Percentiles rank a stretch among this genome's conserved stretches.
phyloP scores from a whole-genome alignment of 306 rosid species.

The Inga leiocalycina region DNA sequence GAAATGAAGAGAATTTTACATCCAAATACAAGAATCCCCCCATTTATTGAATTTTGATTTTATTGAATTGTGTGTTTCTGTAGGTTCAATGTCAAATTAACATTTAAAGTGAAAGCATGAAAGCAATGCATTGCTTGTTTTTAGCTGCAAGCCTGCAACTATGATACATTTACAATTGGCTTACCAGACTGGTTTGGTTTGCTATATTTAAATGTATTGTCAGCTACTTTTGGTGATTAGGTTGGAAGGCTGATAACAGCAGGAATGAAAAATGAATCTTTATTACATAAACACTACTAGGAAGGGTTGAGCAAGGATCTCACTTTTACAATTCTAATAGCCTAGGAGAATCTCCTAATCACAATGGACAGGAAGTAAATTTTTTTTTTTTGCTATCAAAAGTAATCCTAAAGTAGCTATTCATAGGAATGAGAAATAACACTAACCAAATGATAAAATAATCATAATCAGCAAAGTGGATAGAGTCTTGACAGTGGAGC shows the following conservation, averaged over 20 bases:
- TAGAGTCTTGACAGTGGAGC: neutral
- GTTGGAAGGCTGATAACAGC: neutral
- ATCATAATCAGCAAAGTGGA: neutral
- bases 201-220: neutral
- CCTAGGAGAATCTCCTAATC: too few relatives aligned
- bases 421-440: neutral
- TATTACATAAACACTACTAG: too few relatives aligned
- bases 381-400: neutral
- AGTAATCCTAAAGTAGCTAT: neutral
- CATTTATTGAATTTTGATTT: neutral
- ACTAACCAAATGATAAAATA: neutral
- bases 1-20: neutral
- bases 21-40: neutral
- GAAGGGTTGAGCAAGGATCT: neutral
- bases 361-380: too few relatives aligned
- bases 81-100: neutral
- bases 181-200: neutral
- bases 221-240: neutral
- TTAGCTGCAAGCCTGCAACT: conserved; percentile 8
- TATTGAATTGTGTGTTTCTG: neutral
- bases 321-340: neutral
- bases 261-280: neutral
- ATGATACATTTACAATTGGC: neutral
- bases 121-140: neutral
- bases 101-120: neutral